A percentile compares a stretch with the other conserved stretches of the same genome.
Conservation (phyloP, 805 yeast genomes). For the Saccharomycopsis fibuligera region DNA sequence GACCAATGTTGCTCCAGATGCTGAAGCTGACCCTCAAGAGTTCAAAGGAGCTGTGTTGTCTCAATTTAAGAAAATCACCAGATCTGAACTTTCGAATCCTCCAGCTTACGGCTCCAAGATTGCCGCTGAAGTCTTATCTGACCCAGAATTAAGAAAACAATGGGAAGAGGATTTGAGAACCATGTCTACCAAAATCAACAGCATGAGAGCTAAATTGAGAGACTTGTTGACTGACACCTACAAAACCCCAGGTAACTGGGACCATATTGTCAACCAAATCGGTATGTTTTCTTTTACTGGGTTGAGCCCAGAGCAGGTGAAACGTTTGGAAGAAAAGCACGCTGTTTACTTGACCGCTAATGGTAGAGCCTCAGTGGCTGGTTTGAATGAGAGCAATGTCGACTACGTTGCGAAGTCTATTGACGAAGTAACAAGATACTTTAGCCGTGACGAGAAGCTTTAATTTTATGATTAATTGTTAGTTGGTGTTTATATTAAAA, state of each 20-base stretch:
- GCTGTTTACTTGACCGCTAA: constrained; percentile 82
- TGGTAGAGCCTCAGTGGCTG: constrained; percentile 90
- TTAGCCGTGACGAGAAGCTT: too few relatives aligned
- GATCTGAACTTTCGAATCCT: constrained; percentile 89
- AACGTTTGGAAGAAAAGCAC: constrained; percentile 59
- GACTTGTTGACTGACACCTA: constrained; percentile 45
- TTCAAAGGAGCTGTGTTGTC: constrained; percentile 48
- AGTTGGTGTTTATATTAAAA: too few relatives aligned
- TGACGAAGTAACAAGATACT: constrained; percentile 35
- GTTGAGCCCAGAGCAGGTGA: constrained; percentile 61
- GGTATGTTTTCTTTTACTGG: constrained; percentile 98
- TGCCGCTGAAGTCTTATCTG: constrained; percentile 68
- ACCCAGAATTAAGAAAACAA: constrained; percentile 50
- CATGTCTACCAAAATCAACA: constrained; percentile 74
- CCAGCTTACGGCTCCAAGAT: constrained; percentile 92
- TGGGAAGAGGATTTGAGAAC: constrained; percentile 78
- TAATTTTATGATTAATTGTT: too few relatives aligned
- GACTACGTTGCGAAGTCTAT: constrained; percentile 62
- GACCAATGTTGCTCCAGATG: constrained; percentile 12
- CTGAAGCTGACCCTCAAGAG: constrained; percentile 29
- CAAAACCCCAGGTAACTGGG: constrained; percentile 68
- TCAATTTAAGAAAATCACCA: constrained; percentile 73
- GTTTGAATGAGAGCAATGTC: constrained; percentile 75
- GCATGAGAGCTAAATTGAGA: constrained; percentile 62
- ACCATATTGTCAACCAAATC: constrained; percentile 77